Evolutionary conservation across 1,139 yeast genomes (phyloP), one percentile per base, ranked within the genome.

Genomic region (Diutina scorzettiae): DNA sequence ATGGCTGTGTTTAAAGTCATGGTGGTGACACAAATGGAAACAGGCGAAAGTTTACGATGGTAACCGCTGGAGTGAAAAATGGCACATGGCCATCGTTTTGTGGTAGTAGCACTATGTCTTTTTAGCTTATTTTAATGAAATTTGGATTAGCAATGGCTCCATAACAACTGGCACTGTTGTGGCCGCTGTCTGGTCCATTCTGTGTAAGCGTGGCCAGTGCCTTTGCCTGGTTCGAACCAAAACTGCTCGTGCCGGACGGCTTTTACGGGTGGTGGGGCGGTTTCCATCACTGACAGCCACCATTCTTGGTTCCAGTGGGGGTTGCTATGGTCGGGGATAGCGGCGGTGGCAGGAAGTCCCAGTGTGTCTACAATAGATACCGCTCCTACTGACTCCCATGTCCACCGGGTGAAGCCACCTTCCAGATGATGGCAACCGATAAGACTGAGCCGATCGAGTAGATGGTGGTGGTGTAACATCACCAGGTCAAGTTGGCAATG

Each of bases 131-230:
- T 32, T 32, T 32, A 14, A 14, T 28, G 31, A 28, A 18, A 18
- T 28, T 30, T 17, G 33, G 18, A 21, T n/a, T 30, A 19, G 33
- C n/a, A n/a, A 11, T 34, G 39, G 39, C 25, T 34, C 39, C 39
- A 34, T n/a, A 34, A 23, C 14, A 34, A 14, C 20, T 14, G 39
- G n/a, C 27, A 23, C 30, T 7, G 30, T 27, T 27, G 18, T n/a
- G 33, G 33, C 8, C 33, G 21, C 16, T 16, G 19, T 9, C 24
- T 27, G 25, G 28, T 23, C 28, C 28, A 34, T 14, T 23, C 27
- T n/a, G 17, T 7, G 9, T 23, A 21, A 11, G 19, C 27, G 4
- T 34, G 39, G 29, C 23, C 39, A 16, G 39, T 34, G 18, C 39
- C 39, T 23, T 19, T 21, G 24, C 29, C 39, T 7, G 19, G 19